Conservation (phyloP, 306 rosid genomes). For the Myrica gale region DNA sequence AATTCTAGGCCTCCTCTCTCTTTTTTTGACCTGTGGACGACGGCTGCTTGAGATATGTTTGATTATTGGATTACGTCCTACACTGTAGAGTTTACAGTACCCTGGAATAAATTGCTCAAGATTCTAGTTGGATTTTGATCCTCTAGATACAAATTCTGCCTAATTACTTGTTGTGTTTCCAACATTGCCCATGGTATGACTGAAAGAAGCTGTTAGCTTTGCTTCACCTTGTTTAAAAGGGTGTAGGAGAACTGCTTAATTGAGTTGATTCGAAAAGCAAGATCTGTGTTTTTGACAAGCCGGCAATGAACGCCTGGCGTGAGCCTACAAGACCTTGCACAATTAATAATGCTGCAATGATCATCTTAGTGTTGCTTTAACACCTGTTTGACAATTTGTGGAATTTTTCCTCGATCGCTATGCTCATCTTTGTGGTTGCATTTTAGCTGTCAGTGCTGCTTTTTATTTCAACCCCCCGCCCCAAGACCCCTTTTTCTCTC, state of each 20-base stretch:
- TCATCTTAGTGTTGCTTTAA: slow-evolving; percentile 2
- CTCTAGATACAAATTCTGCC: background rate
- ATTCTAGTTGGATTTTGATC: background rate
- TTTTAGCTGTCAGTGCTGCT: background rate
- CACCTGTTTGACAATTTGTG: background rate
- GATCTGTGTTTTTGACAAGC: background rate
- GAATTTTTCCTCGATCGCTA: background rate
- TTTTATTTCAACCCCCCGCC: background rate
- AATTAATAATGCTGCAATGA: background rate
- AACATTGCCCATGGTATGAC: slow-evolving; percentile 6
- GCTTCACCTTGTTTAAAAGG: background rate
- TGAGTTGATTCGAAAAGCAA: background rate
- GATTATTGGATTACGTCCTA: background rate
- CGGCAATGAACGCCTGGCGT: background rate
- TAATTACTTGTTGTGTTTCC: background rate
- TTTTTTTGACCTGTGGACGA: background rate
- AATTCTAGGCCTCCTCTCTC: background rate
- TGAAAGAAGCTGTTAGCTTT: background rate
- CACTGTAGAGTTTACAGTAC: background rate
- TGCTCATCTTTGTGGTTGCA: background rate
- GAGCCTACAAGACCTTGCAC: background rate
- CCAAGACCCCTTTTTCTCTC: background rate
- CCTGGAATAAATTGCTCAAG: background rate
- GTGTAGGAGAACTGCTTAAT: background rate
- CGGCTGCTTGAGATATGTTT: background rate